A percentile compares a stretch with the other conserved stretches of the same genome.
phyloP scores from a whole-genome alignment of 2,329 filamentous ascomycete species.

The Decorospora gaudefroyi region DNA sequence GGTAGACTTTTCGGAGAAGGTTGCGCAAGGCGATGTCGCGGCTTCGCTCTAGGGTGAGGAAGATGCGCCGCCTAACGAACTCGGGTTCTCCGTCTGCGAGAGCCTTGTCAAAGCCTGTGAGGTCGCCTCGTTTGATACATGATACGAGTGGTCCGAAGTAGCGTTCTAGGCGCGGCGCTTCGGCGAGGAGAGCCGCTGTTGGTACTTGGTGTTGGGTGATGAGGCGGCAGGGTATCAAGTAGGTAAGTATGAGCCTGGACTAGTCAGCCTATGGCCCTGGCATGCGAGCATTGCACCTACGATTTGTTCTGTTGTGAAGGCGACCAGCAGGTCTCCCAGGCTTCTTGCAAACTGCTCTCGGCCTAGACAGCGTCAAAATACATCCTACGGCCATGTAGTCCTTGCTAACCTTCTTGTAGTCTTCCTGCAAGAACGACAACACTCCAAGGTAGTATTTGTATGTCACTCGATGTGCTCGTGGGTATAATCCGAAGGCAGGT shows the following conservation, averaged over 20 bases:
- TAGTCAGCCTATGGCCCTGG: slow-evolving; percentile 12
- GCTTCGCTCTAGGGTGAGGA: slow-evolving; percentile 88
- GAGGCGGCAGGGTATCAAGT: slow-evolving; percentile 90
- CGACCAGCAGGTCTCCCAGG: slow-evolving; percentile 80
- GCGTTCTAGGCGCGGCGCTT: slow-evolving; percentile 74
- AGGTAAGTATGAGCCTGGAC: slow-evolving; percentile 81
- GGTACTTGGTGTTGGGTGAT: slow-evolving; percentile 86
- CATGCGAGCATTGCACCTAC: slow-evolving; percentile 55
- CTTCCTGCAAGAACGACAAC: slow-evolving; percentile 90
- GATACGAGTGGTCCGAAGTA: slow-evolving; percentile 77
- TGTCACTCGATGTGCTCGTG: slow-evolving; percentile 87
- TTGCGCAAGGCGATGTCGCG: slow-evolving; percentile 92
- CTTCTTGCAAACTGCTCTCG: slow-evolving; percentile 67
- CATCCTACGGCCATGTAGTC: background rate
- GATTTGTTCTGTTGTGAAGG: slow-evolving; percentile 76
- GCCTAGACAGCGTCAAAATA: slow-evolving; percentile 35
- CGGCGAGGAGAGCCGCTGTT: slow-evolving; percentile 68
- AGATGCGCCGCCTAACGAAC: slow-evolving; percentile 90
- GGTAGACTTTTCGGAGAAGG: slow-evolving; percentile 85
- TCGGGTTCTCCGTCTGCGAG: slow-evolving; percentile 83
- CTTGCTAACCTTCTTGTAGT: slow-evolving; percentile 74
- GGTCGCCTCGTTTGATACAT: slow-evolving; percentile 81
- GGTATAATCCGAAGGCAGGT: slow-evolving; percentile 77
- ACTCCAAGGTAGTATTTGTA: slow-evolving; percentile 97
- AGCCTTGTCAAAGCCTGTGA: slow-evolving; percentile 81